Evolutionary conservation across 495 filamentous ascomycete species (phyloP), one percentile per base, ranked within the genome.

Genomic region (Penicillium coprophilum): DNA sequence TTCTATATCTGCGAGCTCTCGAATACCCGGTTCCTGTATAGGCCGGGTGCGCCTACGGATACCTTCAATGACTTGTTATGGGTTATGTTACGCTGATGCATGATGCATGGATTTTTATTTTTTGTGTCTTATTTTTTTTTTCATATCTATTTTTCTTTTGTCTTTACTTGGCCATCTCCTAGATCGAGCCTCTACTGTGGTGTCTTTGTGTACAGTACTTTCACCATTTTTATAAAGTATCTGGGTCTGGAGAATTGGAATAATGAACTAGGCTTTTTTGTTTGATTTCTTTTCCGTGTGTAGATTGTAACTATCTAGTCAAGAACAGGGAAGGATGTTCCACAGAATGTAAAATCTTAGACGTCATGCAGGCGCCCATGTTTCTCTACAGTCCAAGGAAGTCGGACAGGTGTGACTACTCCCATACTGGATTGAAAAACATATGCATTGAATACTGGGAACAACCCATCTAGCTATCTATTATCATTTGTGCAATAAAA

Each of bases 161-260:
- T 43, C 23, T 46, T 49, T 6, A 40, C 28, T 46, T 36, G 46
- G 50, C 50, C 46, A 46, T 50, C 46, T 50, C 52, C 50, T 61
- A 59, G 53, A 64, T 55, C 49, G 50, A 57, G 40, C 48, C 49
- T 48, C 1, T 39, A 43, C 55, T 46, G 41, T 48, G 56, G 52
- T 56, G 52, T 63, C 41, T 55, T 55, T 46, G 23, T 52, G 59
- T 69, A 69, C 46, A 57, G 47, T 64, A 43, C 34, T 54, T 47
- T 51, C 43, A 50, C 32, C 38, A 46, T 21, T 27, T 13, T 47
- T 31, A 32, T 19, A 60, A 61, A 61, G 58, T 57, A 57, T 50
- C 48, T 55, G 58, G 49, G 36, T 52, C 53, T 41, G 57, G 58
- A 57, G 57, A 59, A 38, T 57, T 56, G 58, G 55, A 46, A 57